Evolutionary conservation across 2,329 filamentous ascomycete genomes (phyloP).

Genomic region (Calonectria ilicicola): DNA sequence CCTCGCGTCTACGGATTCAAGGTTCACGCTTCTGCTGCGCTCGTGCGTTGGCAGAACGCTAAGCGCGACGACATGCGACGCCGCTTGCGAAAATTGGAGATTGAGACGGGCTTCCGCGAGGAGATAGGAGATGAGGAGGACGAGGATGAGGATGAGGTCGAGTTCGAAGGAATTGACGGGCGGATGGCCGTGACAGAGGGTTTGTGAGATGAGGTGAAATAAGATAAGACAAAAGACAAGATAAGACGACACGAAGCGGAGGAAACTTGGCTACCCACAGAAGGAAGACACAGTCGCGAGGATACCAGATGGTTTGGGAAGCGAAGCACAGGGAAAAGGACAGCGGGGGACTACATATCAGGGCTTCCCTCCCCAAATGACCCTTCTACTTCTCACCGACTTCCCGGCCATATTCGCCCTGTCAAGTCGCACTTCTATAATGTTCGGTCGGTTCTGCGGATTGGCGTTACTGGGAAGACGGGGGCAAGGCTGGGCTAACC

Average conservation of each 20-base stretch:
- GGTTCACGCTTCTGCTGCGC: constrained; percentile 88
- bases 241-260: constrained; percentile 11
- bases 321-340: constrained; percentile 10
- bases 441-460: constrained; percentile 37
- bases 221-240: background rate
- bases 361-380: background rate
- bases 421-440: constrained; percentile 16
- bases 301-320: constrained; percentile 17
- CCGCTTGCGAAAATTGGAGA: constrained; percentile 75
- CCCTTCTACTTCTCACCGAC: constrained; percentile 3
- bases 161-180: constrained; percentile 53
- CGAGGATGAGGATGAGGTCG: constrained; percentile 65
- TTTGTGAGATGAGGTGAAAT: constrained; percentile 26
- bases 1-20: constrained; percentile 95
- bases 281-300: constrained; percentile 10
- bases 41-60: constrained; percentile 91
- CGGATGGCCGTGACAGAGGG: constrained; percentile 44
- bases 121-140: constrained; percentile 74
- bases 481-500: constrained; percentile 28
- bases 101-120: constrained; percentile 86
- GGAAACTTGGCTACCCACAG: constrained; percentile 4
- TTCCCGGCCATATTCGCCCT: constrained; percentile 4
- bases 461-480: constrained; percentile 42
- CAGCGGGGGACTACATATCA: constrained; percentile 1
- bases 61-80: constrained; percentile 86